A percentile compares a stretch with the other conserved stretches of the same genome.
phyloP scores from a whole-genome alignment of 768 basidiomycete species.

The Cystobasidium ongulense region DNA sequence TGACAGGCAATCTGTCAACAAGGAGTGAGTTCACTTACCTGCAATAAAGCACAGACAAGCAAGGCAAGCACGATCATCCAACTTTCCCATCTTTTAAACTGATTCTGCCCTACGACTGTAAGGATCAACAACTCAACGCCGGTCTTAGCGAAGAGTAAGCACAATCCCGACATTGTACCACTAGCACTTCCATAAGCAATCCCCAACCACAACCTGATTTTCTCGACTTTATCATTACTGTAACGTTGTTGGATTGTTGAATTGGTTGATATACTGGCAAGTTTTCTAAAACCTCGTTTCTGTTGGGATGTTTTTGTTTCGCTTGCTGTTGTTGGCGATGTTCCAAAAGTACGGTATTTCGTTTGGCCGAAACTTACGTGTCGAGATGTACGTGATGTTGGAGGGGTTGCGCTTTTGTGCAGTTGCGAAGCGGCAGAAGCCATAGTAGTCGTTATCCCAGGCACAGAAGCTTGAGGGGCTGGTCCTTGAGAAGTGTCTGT shows the following conservation, averaged over 20 bases:
- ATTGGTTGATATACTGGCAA: neutral
- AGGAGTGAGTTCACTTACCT: slow-evolving; percentile 50
- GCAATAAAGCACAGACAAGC: slow-evolving; percentile 64
- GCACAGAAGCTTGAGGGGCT: neutral
- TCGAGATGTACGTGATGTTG: neutral
- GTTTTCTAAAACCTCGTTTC: neutral
- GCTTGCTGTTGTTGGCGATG: neutral
- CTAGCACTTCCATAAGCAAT: slow-evolving; percentile 79
- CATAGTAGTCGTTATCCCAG: neutral
- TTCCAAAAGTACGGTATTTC: slow-evolving; percentile 7
- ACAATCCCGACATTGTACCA: slow-evolving; percentile 84
- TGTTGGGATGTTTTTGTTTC: neutral
- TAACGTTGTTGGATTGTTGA: slow-evolving; percentile 10
- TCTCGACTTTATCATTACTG: slow-evolving; percentile 37
- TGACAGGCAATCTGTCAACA: neutral
- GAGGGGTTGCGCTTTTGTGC: neutral
- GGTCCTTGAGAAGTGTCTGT: neutral
- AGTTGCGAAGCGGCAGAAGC: neutral
- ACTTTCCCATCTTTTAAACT: slow-evolving; percentile 49
- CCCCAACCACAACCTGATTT: slow-evolving; percentile 60
- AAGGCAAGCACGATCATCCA: slow-evolving; percentile 72
- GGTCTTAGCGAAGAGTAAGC: slow-evolving; percentile 84
- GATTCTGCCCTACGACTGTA: slow-evolving; percentile 65
- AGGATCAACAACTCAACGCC: slow-evolving; percentile 79
- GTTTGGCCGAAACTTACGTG: slow-evolving; percentile 24